A percentile compares a stretch with the other conserved stretches of the same genome.
Conservation (phyloP, 352 stramenopile species). For the Phytophthora fragariae region DNA sequence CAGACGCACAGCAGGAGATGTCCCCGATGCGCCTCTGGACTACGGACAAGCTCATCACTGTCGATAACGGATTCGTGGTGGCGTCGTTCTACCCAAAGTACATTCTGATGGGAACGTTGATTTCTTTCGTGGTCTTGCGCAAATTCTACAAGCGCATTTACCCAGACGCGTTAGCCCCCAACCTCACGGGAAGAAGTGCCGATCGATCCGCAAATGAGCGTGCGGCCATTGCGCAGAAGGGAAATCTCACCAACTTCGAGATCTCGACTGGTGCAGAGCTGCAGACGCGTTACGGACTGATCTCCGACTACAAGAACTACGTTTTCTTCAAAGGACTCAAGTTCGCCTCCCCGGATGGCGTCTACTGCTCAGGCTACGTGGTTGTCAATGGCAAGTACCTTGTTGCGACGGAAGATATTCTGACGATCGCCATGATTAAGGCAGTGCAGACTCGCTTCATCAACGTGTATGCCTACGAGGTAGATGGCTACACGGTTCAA, state of each 20-base stretch:
- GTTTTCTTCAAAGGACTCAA: conserved; percentile 57
- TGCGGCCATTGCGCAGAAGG: conserved; percentile 32
- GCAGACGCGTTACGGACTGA: conserved; percentile 43
- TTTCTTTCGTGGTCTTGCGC: conserved; percentile 29
- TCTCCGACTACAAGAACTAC: conserved; percentile 58
- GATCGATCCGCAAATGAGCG: conserved; percentile 40
- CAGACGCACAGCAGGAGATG: conserved; percentile 26
- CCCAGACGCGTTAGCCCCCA: conserved; percentile 36
- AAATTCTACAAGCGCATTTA: conserved; percentile 42
- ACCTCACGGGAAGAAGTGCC: conserved; percentile 29
- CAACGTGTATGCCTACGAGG: conserved; percentile 53
- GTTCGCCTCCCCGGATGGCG: conserved; percentile 51
- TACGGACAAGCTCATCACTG: conserved; percentile 30
- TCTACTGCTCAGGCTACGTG: conserved; percentile 56
- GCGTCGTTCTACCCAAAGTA: conserved; percentile 41
- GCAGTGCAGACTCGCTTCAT: conserved; percentile 36
- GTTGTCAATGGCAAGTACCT: conserved; percentile 55
- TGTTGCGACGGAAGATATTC: conserved; percentile 46
- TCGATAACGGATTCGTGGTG: conserved; percentile 36
- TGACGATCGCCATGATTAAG: conserved; percentile 49
- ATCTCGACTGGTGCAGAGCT: conserved; percentile 45
- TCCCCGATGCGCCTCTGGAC: conserved; percentile 45
- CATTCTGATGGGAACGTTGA: conserved; percentile 33
- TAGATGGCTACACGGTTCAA: conserved; percentile 47
- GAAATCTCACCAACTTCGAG: conserved; percentile 51